Evolutionary conservation across 306 rosid species (phyloP), one percentile per base, ranked within the genome.

Genomic region (Medicago arabica): DNA sequence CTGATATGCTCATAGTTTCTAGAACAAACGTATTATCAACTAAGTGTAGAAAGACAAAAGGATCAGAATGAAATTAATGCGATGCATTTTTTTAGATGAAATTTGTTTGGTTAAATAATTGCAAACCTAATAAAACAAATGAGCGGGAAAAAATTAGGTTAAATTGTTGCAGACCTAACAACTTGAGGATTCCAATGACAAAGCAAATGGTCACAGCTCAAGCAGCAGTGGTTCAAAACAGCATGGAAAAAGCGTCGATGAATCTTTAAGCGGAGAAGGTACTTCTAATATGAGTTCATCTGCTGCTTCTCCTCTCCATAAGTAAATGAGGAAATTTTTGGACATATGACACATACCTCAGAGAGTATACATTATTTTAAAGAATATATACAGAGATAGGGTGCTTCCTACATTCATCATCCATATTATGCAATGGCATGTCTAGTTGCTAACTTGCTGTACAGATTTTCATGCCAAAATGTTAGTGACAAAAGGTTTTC

Each of bases 121-220:
- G n/a, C n/a, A n/a, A n/a, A n/a, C n/a, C n/a, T n/a, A n/a, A n/a
- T n/a, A n/a, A n/a, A n/a, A n/a, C n/a, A n/a, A n/a, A n/a, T n/a
- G n/a, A n/a, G n/a, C n/a, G n/a, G n/a, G n/a, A n/a, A n/a, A n/a
- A n/a, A n/a, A n/a, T n/a, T n/a, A n/a, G n/a, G n/a, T n/a, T n/a
- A n/a, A n/a, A n/a, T n/a, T n/a, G n/a, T n/a, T n/a, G n/a, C n/a
- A n/a, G n/a, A n/a, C n/a, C n/a, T n/a, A 92, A 38, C 88, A 83
- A 17, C 87, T 95, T 85, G 92, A 81, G 51, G 85, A 84, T 21
- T 67, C 83, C 16, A 76, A 54, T 38, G 83, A 65, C 71, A 67
- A 67, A 67, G 44, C 55, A 44, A 14, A 67, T 44, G 40, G 39
- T 15, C 39, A 21, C 44, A 67, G 55, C 54, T 67, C 72, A 67